Conservation (phyloP, 352 stramenopile species). For the Phytophthora constricta region DNA sequence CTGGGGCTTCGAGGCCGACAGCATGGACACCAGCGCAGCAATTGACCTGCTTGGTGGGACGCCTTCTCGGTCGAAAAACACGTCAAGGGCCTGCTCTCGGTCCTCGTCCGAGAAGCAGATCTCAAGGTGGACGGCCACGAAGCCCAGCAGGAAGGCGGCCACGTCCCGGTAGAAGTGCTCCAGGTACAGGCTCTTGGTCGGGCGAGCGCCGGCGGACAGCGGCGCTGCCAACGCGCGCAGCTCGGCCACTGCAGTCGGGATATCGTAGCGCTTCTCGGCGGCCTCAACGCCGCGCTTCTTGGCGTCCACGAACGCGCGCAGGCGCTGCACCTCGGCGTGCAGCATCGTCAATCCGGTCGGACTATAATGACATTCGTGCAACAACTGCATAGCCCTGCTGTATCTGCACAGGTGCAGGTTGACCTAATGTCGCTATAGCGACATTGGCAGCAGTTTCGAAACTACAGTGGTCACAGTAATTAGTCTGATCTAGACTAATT, state of each 20-base stretch:
- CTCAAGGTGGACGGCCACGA: constrained; percentile 61
- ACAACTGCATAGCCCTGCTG: too few species aligned
- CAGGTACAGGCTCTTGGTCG: constrained; percentile 55
- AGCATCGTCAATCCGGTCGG: too few species aligned
- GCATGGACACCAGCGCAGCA: constrained; percentile 40
- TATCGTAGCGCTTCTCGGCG: constrained; percentile 59
- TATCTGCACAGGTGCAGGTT: too few species aligned
- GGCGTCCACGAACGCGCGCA: constrained; percentile 59
- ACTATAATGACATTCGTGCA: too few species aligned
- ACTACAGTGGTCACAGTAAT: too few species aligned
- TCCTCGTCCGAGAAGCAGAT: constrained; percentile 53
- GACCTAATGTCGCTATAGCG: too few species aligned
- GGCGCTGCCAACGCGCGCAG: constrained; percentile 50
- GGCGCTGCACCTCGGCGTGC: constrained; percentile 37
- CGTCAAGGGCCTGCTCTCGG: constrained; percentile 53
- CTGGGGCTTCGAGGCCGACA: constrained; percentile 35
- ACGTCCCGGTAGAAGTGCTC: constrained; percentile 68
- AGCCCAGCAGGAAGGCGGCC: constrained; percentile 53
- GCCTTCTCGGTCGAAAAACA: constrained; percentile 54
- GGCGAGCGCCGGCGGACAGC: constrained; percentile 24
- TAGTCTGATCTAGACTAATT: too few species aligned
- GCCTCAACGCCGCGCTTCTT: constrained; percentile 52
- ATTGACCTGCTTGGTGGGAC: constrained; percentile 48
- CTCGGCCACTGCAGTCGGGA: constrained; percentile 31
- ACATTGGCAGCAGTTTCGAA: too few species aligned